Percentiles rank a stretch among this genome's conserved stretches.
Conservation (phyloP, 768 basidiomycete genomes). For the Termitomyces sp. region DNA sequence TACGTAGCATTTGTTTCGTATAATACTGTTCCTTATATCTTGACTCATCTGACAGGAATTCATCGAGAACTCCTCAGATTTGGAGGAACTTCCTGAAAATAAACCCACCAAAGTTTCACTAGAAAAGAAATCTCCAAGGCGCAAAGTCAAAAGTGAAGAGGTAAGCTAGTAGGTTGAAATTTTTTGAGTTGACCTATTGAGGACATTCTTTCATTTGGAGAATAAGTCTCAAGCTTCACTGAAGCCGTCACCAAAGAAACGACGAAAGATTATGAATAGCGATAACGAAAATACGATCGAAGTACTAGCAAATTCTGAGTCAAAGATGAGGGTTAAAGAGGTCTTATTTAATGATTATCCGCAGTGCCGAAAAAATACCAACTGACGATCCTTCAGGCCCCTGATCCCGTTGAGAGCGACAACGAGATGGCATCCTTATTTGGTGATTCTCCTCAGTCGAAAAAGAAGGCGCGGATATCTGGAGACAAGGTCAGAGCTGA, state of each 20-base stretch:
- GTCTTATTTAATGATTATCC: neutral
- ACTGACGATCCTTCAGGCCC: slow-evolving; percentile 3
- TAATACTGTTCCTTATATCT: neutral
- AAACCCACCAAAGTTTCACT: neutral
- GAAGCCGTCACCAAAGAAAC: slow-evolving; percentile 1
- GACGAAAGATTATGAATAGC: slow-evolving; percentile 10
- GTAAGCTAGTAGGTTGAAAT: neutral
- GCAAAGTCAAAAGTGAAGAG: neutral
- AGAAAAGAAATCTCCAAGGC: neutral
- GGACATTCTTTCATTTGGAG: neutral
- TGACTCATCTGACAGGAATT: slow-evolving; percentile 23
- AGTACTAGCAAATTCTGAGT: neutral
- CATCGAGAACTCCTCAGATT: slow-evolving; percentile 35
- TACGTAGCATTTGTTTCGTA: slow-evolving; percentile 13
- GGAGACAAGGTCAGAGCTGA: slow-evolving; percentile 19
- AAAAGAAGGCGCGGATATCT: slow-evolving; percentile 6
- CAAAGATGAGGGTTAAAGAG: neutral
- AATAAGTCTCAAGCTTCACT: neutral
- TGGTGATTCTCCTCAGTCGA: slow-evolving; percentile 51
- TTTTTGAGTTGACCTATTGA: neutral
- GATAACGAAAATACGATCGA: neutral
- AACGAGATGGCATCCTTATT: slow-evolving; percentile 59
- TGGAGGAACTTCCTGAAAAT: slow-evolving; percentile 22
- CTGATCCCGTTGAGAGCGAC: slow-evolving; percentile 40
- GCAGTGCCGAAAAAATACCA: neutral